These are phyloP conservation scores for Neoboletus magnificus DNA, from an alignment of 768 basidiomycete genomes.

Conservation along the genomic window DNA sequence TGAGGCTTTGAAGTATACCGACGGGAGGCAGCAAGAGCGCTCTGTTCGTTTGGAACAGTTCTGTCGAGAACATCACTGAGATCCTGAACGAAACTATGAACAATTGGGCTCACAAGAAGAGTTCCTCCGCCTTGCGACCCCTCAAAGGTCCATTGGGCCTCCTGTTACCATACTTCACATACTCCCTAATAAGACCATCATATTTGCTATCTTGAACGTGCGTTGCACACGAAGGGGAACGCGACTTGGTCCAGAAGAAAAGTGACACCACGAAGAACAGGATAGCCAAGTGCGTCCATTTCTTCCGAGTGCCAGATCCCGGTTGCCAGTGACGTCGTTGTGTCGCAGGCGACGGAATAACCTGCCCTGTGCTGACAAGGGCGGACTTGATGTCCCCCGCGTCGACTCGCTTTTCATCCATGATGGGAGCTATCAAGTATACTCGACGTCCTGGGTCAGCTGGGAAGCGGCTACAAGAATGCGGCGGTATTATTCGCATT, in stretches of 20 bases:
- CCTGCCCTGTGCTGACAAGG: background rate
- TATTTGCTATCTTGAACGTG: conserved; percentile 13
- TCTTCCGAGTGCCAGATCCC: conserved; percentile 5
- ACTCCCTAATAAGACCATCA: conserved; percentile 14
- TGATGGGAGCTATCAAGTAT: background rate
- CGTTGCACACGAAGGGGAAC: background rate
- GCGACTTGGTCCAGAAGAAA: conserved; percentile 16
- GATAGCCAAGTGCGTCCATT: conserved; percentile 11
- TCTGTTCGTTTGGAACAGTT: conserved; percentile 48
- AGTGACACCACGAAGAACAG: conserved; percentile 5
- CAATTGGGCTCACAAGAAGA: conserved; percentile 40
- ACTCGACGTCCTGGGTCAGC: background rate
- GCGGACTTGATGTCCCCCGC: conserved; percentile 3
- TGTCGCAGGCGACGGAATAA: conserved; percentile 20
- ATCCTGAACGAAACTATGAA: background rate
- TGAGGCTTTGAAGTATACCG: conserved; percentile 54
- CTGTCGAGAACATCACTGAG: conserved; percentile 26
- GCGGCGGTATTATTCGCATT: background rate
- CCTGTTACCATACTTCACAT: conserved; percentile 15
- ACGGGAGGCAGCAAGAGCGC: conserved; percentile 50
- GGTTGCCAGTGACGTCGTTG: conserved; percentile 3
- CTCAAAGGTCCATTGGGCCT: conserved; percentile 21
- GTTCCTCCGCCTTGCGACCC: conserved; percentile 39
- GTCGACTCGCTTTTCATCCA: conserved; percentile 18
- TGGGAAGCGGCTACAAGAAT: background rate